Percentiles rank a stretch among this genome's conserved stretches.
Conservation (phyloP, 2,329 filamentous ascomycete species). For the Xylariaceae sp. region DNA sequence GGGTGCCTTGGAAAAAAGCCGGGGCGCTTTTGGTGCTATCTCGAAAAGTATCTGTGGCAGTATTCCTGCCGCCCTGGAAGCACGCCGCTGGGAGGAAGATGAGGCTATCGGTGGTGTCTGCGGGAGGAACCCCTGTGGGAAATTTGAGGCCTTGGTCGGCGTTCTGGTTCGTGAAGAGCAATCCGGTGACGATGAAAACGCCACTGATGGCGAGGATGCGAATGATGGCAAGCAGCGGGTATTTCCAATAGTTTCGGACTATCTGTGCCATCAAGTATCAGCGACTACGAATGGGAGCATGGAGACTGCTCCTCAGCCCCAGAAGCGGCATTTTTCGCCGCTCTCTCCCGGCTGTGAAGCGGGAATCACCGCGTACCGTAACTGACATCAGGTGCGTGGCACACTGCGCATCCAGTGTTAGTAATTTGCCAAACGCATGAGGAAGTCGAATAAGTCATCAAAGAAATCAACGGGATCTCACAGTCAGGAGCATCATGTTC, state of each 20-base stretch:
- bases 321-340: too few relatives aligned
- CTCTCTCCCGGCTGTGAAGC: too few relatives aligned
- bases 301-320: too few relatives aligned
- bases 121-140: slow-evolving; percentile 24
- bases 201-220: slow-evolving; percentile 24
- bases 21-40: slow-evolving; percentile 10
- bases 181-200: slow-evolving; percentile 27
- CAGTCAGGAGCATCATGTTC: background rate
- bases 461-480: background rate
- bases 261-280: too few relatives aligned
- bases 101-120: slow-evolving; percentile 13
- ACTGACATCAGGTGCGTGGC: slow-evolving; percentile 33
- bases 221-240: slow-evolving; percentile 23
- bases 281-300: too few relatives aligned
- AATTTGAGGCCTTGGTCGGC: slow-evolving; percentile 15
- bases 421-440: too few relatives aligned
- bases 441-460: too few relatives aligned
- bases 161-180: slow-evolving; percentile 29
- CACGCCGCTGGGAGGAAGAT: slow-evolving; percentile 29
- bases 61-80: slow-evolving; percentile 20
- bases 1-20: slow-evolving; percentile 12
- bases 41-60: slow-evolving; percentile 7
- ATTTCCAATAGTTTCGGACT: slow-evolving; percentile 31
- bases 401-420: too few relatives aligned
- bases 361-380: too few relatives aligned